A percentile compares a stretch with the other conserved stretches of the same genome.
phyloP scores from a whole-genome alignment of 305 asterid species.

The Fraxinus floribunda region DNA sequence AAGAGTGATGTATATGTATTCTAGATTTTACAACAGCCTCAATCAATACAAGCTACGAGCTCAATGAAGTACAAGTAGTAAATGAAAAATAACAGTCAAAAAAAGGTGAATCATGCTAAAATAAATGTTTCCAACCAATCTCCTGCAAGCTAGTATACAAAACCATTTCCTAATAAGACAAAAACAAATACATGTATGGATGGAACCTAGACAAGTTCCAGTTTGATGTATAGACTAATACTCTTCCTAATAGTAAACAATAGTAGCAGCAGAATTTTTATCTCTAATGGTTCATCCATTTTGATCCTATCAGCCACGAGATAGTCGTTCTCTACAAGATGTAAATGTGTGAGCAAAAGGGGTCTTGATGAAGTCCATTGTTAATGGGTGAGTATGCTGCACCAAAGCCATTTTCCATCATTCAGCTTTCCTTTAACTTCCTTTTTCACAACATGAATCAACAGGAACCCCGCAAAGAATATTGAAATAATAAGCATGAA shows the following conservation, averaged over 20 bases:
- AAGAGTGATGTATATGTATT: neutral
- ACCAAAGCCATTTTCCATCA: slow-evolving; percentile 81
- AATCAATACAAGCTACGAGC: slow-evolving; percentile 5
- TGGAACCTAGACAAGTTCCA: slow-evolving; percentile 13
- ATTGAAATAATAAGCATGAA: slow-evolving; percentile 69
- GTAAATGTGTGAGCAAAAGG: neutral
- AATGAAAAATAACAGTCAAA: neutral
- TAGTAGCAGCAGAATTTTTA: slow-evolving; percentile 13
- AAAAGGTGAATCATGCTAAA: neutral
- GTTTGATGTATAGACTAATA: slow-evolving; percentile 19
- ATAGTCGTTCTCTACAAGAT: neutral
- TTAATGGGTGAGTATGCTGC: slow-evolving; percentile 27
- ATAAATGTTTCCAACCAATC: slow-evolving; percentile 15
- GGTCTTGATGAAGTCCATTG: neutral
- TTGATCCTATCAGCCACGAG: neutral
- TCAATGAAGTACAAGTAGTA: slow-evolving; percentile 3
- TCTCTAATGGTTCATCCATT: slow-evolving; percentile 10
- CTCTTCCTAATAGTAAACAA: slow-evolving; percentile 1
- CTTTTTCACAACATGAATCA: slow-evolving; percentile 58
- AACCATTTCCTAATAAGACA: slow-evolving; percentile 7
- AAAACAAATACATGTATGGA: neutral
- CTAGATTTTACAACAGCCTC: slow-evolving; percentile 12
- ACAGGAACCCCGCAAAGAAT: slow-evolving; percentile 47
- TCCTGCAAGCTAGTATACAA: slow-evolving; percentile 12
- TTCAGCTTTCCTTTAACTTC: slow-evolving; percentile 62